Percentiles rank a stretch among this genome's conserved stretches.
Evolutionary conservation across 768 basidiomycete species (phyloP).

Genomic region (Cubamyces lactineus): DNA sequence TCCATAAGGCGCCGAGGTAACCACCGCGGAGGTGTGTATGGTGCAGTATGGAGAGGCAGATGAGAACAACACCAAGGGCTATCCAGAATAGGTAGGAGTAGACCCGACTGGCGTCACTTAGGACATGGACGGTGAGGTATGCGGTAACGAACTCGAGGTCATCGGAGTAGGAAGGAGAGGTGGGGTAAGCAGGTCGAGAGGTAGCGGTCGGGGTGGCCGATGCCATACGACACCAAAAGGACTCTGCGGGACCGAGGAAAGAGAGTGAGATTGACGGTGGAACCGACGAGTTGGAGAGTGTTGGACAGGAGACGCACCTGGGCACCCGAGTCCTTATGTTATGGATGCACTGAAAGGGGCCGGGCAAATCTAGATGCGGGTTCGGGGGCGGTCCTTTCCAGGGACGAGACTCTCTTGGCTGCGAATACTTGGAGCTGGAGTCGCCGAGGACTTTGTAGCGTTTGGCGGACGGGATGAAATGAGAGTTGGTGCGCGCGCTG

Average conservation of each 20-base stretch:
- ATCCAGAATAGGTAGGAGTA: constrained; percentile 67
- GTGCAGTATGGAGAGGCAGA: constrained; percentile 47
- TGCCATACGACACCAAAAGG: constrained; percentile 12
- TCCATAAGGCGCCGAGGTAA: constrained; percentile 55
- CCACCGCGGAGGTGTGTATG: constrained; percentile 47
- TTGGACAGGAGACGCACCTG: not conserved
- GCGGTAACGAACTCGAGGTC: constrained; percentile 56
- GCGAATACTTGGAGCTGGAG: not conserved
- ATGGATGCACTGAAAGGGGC: not conserved
- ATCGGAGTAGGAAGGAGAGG: constrained; percentile 48
- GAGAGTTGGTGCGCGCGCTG: not conserved
- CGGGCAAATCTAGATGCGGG: constrained; percentile 1
- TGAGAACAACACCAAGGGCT: constrained; percentile 45
- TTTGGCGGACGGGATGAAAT: not conserved
- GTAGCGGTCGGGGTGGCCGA: constrained; percentile 19
- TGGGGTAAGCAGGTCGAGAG: constrained; percentile 39
- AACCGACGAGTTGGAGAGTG: not conserved
- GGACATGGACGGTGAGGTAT: constrained; percentile 59
- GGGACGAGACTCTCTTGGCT: constrained; percentile 16
- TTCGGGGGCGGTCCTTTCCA: not conserved
- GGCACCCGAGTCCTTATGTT: not conserved
- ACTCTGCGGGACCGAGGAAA: not conserved
- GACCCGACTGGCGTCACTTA: constrained; percentile 53
- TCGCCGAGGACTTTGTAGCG: not conserved
- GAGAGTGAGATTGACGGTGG: constrained; percentile 1